Percentiles rank a stretch among this genome's conserved stretches.
phyloP scores from a whole-genome alignment of 495 filamentous ascomycete genomes.

The Talaromyces thailandensis region DNA sequence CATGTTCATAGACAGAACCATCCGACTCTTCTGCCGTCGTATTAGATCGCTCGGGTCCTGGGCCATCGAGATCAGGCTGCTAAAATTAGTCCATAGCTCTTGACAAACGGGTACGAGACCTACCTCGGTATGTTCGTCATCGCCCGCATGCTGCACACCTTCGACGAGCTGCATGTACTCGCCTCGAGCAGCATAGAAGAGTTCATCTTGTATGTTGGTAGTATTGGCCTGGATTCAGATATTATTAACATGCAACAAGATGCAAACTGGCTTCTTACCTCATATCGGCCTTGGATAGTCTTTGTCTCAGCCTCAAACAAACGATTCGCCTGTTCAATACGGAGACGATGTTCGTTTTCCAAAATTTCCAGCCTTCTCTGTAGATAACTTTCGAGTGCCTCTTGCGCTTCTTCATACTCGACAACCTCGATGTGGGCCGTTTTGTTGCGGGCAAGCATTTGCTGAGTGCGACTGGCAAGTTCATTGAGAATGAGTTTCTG shows the following conservation, averaged over 20 bases:
- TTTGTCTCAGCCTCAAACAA: slow-evolving; percentile 20
- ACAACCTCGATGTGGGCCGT: slow-evolving; percentile 32
- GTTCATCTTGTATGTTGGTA: slow-evolving; percentile 27
- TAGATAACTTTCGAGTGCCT: slow-evolving; percentile 12
- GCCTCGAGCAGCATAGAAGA: slow-evolving; percentile 27
- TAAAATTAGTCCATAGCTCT: slow-evolving; percentile 8
- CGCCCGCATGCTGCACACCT: slow-evolving; percentile 32
- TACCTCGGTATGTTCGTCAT: slow-evolving; percentile 41
- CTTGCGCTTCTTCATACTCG: slow-evolving; percentile 26
- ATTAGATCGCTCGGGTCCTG: not conserved
- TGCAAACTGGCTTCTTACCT: slow-evolving; percentile 15
- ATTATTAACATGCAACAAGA: slow-evolving; percentile 7
- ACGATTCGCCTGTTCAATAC: slow-evolving; percentile 18
- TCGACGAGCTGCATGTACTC: slow-evolving; percentile 32
- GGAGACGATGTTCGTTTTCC: slow-evolving; percentile 19
- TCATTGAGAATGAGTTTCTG: slow-evolving; percentile 30
- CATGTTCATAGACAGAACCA: slow-evolving; percentile 12
- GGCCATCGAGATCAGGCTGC: slow-evolving; percentile 25
- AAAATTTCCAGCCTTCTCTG: slow-evolving; percentile 12
- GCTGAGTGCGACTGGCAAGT: slow-evolving; percentile 30
- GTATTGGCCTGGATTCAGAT: slow-evolving; percentile 12
- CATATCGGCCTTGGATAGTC: slow-evolving; percentile 17
- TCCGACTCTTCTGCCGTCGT: slow-evolving; percentile 6
- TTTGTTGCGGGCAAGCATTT: slow-evolving; percentile 28
- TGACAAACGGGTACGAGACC: not conserved